Conservation (phyloP, 2,329 filamentous ascomycete species). For the Trichoderma simmonsii region DNA sequence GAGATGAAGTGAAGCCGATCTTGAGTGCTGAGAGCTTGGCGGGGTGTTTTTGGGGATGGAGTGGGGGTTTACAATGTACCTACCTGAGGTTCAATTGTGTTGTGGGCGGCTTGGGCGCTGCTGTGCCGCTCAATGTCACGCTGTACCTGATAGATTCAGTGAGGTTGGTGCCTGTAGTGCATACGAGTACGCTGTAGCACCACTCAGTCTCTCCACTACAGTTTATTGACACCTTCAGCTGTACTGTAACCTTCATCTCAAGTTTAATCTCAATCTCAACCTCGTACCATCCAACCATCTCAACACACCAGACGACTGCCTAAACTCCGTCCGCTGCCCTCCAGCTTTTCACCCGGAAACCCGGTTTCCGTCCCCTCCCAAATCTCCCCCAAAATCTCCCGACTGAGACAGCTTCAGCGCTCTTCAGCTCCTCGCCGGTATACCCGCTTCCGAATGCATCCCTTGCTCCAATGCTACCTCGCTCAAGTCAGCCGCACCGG, state of each 20-base stretch:
- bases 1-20: neutral
- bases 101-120: no score
- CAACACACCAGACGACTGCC: neutral
- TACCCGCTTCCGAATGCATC: neutral
- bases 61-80: neutral
- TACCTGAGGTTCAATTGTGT: no score
- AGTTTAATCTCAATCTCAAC: neutral
- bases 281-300: neutral
- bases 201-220: neutral
- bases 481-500: slow-evolving; percentile 7
- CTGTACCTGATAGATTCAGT: neutral
- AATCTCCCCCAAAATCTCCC: neutral
- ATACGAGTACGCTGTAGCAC: neutral
- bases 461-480: slow-evolving; percentile 11
- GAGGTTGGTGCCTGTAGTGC: neutral
- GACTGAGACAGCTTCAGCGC: neutral
- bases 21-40: neutral
- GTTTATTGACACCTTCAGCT: neutral
- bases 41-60: neutral
- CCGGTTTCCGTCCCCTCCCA: neutral
- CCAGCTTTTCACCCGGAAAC: neutral
- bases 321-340: neutral
- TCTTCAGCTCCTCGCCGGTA: slow-evolving; percentile 7
- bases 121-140: neutral
- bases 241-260: neutral